Evolutionary conservation across 31 red algal species (phyloP).

Genomic region (Pterothamnion heteromorphum): DNA sequence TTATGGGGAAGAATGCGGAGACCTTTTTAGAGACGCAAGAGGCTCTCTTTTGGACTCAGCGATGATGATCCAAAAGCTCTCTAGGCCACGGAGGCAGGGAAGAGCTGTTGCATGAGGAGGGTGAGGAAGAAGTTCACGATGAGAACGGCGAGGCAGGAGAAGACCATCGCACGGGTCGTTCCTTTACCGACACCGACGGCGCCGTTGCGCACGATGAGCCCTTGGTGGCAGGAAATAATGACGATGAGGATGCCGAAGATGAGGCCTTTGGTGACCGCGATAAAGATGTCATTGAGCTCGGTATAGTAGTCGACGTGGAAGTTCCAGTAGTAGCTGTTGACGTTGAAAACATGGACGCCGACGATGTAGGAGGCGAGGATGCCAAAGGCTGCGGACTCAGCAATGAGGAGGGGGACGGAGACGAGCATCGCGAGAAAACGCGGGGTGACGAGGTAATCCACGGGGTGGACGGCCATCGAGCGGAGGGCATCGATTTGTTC

Average conservation of each 20-base stretch:
- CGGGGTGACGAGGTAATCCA: constrained; percentile 3
- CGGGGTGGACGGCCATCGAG: not conserved
- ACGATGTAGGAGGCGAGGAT: not conserved
- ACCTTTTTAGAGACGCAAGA: no score
- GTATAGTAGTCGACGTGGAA: not conserved
- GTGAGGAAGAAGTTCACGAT: not conserved
- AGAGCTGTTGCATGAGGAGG: not conserved
- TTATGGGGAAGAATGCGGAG: no score
- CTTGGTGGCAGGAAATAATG: not conserved
- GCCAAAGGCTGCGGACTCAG: not conserved
- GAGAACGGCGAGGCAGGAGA: not conserved
- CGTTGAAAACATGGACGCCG: not conserved
- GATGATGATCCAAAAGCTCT: no score
- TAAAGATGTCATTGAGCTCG: not conserved
- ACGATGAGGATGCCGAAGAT: constrained; percentile 16
- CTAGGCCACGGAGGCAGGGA: no score
- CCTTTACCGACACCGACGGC: not conserved
- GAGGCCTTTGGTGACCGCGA: not conserved
- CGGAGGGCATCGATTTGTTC: constrained; percentile 27
- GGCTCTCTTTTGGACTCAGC: no score
- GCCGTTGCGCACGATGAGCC: not conserved
- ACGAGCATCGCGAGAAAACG: not conserved
- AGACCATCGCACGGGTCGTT: constrained; percentile 45
- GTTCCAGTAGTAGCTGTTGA: not conserved
- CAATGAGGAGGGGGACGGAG: not conserved